phyloP scores from a whole-genome alignment of 192 early-diverging fungal genomes.

The Coemansia sp. region DNA sequence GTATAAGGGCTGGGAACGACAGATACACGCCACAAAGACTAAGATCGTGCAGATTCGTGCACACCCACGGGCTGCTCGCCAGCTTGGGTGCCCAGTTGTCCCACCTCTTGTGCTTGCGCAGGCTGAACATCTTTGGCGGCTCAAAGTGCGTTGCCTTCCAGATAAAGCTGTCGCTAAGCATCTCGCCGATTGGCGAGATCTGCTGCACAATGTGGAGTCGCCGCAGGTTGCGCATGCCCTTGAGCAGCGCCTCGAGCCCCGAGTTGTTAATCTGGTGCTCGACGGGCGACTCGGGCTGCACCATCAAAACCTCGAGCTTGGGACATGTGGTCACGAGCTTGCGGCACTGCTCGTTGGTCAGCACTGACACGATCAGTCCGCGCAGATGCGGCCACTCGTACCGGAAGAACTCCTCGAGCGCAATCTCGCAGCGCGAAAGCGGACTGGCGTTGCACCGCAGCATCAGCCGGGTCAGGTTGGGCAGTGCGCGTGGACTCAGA shows the following conservation, averaged over 20 bases:
- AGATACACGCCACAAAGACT: constrained; percentile 49
- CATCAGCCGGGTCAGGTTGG: constrained; percentile 45
- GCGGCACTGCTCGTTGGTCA: constrained; percentile 48
- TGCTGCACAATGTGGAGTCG: constrained; percentile 50
- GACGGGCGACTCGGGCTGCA: constrained; percentile 49
- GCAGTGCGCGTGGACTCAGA: constrained; percentile 44
- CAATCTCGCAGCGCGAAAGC: constrained; percentile 38
- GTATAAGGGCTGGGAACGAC: constrained; percentile 47
- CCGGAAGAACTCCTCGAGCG: constrained; percentile 42
- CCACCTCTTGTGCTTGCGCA: constrained; percentile 46
- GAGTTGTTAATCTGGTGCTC: constrained; percentile 53
- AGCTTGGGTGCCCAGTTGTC: constrained; percentile 53
- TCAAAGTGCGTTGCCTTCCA: constrained; percentile 50
- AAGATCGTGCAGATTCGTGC: constrained; percentile 34
- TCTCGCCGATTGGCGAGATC: constrained; percentile 53
- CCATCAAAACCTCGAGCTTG: constrained; percentile 45
- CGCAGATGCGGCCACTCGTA: constrained; percentile 49
- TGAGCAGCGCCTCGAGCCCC: constrained; percentile 42
- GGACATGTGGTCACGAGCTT: constrained; percentile 33
- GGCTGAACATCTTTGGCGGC: constrained; percentile 45
- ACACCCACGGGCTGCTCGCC: constrained; percentile 50
- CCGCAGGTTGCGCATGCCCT: constrained; percentile 33
- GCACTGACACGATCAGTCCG: constrained; percentile 44
- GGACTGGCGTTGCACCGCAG: constrained; percentile 48
- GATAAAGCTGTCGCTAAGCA: constrained; percentile 50